Base-by-base conservation (phyloP, 306 rosid species). In the Trifolium fragiferum region DNA sequence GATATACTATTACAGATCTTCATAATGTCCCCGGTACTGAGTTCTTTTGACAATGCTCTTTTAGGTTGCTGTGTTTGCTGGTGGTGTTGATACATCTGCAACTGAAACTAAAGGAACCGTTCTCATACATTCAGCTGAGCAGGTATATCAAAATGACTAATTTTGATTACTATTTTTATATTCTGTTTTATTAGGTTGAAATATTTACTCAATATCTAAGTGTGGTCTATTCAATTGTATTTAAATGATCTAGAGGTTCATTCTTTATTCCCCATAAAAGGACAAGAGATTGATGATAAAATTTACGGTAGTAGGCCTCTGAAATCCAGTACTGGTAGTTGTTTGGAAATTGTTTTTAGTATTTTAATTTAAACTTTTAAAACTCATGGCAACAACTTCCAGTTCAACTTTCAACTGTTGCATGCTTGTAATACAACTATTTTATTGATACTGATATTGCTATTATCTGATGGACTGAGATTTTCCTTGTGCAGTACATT, bases 91-190 rank as follows among this genome's bases (percentile, higher is more conserved):
- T 83, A 90, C 99, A 49, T 78, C 97, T 86, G 96, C 97, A 50
- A 91, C 95, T 49, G 97, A 90, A 72, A 94, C 97, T 27, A 94
- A 94, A 81, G 99, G 97, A 82, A 94, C 97, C 14, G 97, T 94
- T 66, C 75, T 94, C 69, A 94, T 94, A 85, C 99, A 94, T 79
- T 57, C 83, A 46, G 99, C 97, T 3, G 91, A 91, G 72, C 96
- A 92, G 97, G 97, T 92, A 76, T 66, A 16, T 76, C 57, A 64
- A 74, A 77, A 44, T 37, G 70, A 50, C 68, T 30, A 2, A 25
- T 23, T 69, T 77, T 61, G 55, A 1, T 61, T 53, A 14, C 57
- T 57, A n/a, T 35, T 64, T 59, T 54, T 66, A 41, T 1, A 16
- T 51, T 68, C 33, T 19, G 21, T 51, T 73, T 58, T 32, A 16